Evolutionary conservation across 306 rosid genomes (phyloP).

Genomic region (Trichosanthes truncata): DNA sequence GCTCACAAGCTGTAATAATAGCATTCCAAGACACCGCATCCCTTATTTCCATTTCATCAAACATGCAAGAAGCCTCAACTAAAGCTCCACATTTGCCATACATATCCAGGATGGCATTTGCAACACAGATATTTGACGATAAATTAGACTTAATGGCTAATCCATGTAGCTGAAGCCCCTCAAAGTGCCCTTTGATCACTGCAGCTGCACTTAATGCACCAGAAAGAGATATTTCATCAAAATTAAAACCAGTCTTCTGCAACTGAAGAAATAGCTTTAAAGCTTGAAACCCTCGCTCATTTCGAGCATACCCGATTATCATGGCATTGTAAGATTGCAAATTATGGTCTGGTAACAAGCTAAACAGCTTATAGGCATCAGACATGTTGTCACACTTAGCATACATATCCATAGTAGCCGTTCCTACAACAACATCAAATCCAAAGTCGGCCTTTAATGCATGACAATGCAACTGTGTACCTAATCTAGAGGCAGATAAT

Average conservation of each 20-base stretch:
- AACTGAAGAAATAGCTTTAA: constrained; percentile 40
- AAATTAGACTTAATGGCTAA: constrained; percentile 48
- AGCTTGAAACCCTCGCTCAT: constrained; percentile 49
- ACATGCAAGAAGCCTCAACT: constrained; percentile 45
- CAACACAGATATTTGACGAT: constrained; percentile 50
- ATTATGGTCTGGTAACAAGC: constrained; percentile 34
- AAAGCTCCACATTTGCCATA: constrained; percentile 68
- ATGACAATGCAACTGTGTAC: constrained; percentile 69
- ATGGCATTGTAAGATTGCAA: constrained; percentile 74
- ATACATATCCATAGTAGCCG: constrained; percentile 87
- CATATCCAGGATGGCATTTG: constrained; percentile 79
- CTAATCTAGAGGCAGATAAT: constrained; percentile 44
- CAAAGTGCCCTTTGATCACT: constrained; percentile 32
- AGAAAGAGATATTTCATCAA: constrained; percentile 62
- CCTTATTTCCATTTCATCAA: constrained; percentile 58
- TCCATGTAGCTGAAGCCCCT: constrained; percentile 71
- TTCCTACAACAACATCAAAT: constrained; percentile 58
- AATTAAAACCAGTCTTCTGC: constrained; percentile 35
- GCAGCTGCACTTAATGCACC: constrained; percentile 68
- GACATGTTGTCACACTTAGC: constrained; percentile 53
- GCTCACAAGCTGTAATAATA: constrained; percentile 67
- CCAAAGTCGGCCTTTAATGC: constrained; percentile 51
- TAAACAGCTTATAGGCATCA: constrained; percentile 59
- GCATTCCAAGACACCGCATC: constrained; percentile 94
- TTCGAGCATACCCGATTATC: constrained; percentile 54